Conservation (phyloP, 345 rosid species). For the Gossypium mustelinum region DNA sequence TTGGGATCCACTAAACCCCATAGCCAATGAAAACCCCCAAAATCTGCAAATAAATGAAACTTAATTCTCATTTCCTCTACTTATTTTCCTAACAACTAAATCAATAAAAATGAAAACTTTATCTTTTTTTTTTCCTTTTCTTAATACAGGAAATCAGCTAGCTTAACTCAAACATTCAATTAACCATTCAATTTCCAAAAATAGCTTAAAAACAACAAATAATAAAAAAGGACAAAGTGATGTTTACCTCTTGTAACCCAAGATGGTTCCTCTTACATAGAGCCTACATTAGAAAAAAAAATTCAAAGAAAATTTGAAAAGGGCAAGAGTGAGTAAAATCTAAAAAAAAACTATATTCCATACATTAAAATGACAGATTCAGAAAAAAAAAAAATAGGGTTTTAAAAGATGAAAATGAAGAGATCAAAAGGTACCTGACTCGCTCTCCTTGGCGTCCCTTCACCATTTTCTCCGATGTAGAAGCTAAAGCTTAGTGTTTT, state of each 20-base stretch:
- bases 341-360: neutral
- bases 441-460: slow-evolving; percentile 97
- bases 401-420: neutral
- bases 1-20: neutral
- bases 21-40: neutral
- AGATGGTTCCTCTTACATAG: slow-evolving; percentile 77
- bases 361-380: neutral
- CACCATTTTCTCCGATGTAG: slow-evolving; percentile 51
- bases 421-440: slow-evolving; percentile 47
- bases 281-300: slow-evolving; percentile 37
- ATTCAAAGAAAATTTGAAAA: neutral
- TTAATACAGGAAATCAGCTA: neutral
- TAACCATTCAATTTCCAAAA: neutral
- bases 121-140: neutral
- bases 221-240: neutral
- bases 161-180: neutral
- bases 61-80: neutral
- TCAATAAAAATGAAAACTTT: neutral
- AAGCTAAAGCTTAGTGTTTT: neutral
- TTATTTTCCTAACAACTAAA: neutral
- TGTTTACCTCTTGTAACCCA: slow-evolving; percentile 80
- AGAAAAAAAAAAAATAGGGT: neutral
- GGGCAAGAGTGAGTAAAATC: neutral
- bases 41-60: neutral
- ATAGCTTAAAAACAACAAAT: neutral